A percentile compares a stretch with the other conserved stretches of the same genome.
phyloP scores from a whole-genome alignment of 768 basidiomycete genomes.

The Kwoniella europaea region DNA sequence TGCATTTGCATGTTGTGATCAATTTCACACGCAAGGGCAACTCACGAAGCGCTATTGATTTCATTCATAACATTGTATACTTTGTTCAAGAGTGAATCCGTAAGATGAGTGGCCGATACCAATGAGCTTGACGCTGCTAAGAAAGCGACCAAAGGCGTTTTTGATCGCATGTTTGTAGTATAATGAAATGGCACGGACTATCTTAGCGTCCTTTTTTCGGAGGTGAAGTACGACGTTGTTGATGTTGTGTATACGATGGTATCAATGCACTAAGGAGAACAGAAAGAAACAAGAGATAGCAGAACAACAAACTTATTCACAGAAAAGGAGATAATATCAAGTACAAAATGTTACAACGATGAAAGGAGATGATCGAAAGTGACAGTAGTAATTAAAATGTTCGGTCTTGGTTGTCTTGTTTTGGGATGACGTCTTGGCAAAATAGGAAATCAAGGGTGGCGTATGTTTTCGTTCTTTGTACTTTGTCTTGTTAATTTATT shows the following conservation, averaged over 20 bases:
- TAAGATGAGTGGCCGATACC: slow-evolving; percentile 38
- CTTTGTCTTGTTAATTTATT: neutral
- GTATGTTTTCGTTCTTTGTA: neutral
- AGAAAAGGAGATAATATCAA: too few species aligned
- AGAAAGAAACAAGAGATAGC: neutral
- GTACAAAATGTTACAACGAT: neutral
- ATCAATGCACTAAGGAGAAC: neutral
- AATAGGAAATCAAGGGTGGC: neutral
- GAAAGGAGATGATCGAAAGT: neutral
- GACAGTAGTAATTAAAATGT: neutral
- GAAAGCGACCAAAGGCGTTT: slow-evolving; percentile 59
- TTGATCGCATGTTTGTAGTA: slow-evolving; percentile 57
- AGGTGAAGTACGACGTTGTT: neutral
- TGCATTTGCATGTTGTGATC: too few species aligned
- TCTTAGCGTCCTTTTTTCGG: neutral
- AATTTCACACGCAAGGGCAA: neutral
- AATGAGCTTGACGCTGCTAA: slow-evolving; percentile 64
- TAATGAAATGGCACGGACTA: slow-evolving; percentile 1
- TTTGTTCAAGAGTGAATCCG: slow-evolving; percentile 35
- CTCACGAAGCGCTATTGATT: slow-evolving; percentile 43
- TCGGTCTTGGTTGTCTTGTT: neutral
- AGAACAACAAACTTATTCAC: neutral
- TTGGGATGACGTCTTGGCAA: neutral
- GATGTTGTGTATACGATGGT: neutral
- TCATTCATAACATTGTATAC: slow-evolving; percentile 51